Evolutionary conservation across 1,284 basidiomycete genomes (phyloP).

Genomic region (Porodaedalea pini): DNA sequence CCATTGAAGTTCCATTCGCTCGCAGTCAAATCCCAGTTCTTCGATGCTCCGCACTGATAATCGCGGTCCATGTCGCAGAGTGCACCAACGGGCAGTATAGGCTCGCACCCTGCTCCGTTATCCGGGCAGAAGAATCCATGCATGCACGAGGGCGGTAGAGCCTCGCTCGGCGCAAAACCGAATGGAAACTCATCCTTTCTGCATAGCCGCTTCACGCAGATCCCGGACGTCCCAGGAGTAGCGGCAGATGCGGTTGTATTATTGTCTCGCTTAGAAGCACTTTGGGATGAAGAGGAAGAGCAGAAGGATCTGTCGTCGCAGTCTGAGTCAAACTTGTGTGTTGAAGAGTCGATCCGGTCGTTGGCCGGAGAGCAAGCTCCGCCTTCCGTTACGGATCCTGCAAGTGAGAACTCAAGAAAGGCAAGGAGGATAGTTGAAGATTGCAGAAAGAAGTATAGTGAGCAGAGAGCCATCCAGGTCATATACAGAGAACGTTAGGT

Average conservation of each 20-base stretch:
- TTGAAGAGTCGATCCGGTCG: constrained; percentile 53
- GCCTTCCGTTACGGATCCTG: constrained; percentile 24
- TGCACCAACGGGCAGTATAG: constrained; percentile 43
- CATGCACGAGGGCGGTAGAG: constrained; percentile 56
- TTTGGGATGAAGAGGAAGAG: constrained; percentile 32
- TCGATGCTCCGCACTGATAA: constrained; percentile 58
- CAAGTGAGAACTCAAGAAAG: background rate
- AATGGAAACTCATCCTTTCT: constrained; percentile 64
- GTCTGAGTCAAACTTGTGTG: constrained; percentile 61
- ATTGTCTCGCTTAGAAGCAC: background rate
- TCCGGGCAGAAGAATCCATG: constrained; percentile 66
- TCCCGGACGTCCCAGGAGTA: constrained; percentile 27
- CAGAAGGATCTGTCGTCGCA: constrained; percentile 65
- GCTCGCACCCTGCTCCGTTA: constrained; percentile 59
- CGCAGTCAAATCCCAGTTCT: constrained; percentile 36
- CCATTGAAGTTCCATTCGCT: constrained; percentile 50
- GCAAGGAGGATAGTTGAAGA: background rate
- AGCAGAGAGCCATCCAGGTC: too few relatives aligned
- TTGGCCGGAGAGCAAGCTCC: constrained; percentile 35
- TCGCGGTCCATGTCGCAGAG: constrained; percentile 69
- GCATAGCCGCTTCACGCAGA: constrained; percentile 49
- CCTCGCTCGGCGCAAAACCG: constrained; percentile 42
- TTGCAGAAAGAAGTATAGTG: too few relatives aligned
- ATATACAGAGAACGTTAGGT: too few relatives aligned
- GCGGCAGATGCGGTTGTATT: background rate